Evolutionary conservation across 2,329 filamentous ascomycete species (phyloP), one percentile per base, ranked within the genome.

Genomic region (Colletotrichum orbiculare): DNA sequence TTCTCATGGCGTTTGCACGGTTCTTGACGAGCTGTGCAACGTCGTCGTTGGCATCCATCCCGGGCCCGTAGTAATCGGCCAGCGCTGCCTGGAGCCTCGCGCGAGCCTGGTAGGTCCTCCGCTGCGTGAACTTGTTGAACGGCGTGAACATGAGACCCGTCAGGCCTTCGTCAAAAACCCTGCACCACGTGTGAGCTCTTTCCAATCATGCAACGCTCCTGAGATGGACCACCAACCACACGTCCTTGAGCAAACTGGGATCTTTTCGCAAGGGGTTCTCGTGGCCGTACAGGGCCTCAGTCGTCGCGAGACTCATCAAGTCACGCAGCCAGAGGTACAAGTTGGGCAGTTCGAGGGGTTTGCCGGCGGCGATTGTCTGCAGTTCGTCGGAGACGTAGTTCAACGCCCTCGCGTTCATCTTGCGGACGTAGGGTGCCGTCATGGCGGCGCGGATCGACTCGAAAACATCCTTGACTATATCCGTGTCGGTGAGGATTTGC

Each of bases 241-340:
- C 74, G 6, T 73, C 72, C 5, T 80, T 69, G 2, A 77, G 56
- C 8, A 82, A 62, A 8, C 66, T 66, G 1, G 72, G 69, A 9
- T 79, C 38, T 8, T 57, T 66, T n/a, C 68, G 73, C 38, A 83
- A 74, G 0, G 81, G 81, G 60, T 83, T 82, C 2, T 77, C 63
- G 1, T 78, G 74, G 2, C 83, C 82, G 49, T 79, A 83, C 25
- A 85, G 71, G 3, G 78, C 75, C 34, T 74, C 67, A 8, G 74
- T 73, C 0, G 78, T 80, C 6, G 79, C 78, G 4, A 77, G 56
- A 2, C 76, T 78, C 62, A 82, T 76, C 3, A 75, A 64, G 8
- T 77, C 64, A 10, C 78, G 73, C 10, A 77, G 46, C 79, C 79
- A 82, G 0, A 72, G 37, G 66, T 73, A 84, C 0, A 84, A 53